Base-by-base conservation (phyloP, 371 early-diverging fungal genomes). In the Rhizopus microsporus region DNA sequence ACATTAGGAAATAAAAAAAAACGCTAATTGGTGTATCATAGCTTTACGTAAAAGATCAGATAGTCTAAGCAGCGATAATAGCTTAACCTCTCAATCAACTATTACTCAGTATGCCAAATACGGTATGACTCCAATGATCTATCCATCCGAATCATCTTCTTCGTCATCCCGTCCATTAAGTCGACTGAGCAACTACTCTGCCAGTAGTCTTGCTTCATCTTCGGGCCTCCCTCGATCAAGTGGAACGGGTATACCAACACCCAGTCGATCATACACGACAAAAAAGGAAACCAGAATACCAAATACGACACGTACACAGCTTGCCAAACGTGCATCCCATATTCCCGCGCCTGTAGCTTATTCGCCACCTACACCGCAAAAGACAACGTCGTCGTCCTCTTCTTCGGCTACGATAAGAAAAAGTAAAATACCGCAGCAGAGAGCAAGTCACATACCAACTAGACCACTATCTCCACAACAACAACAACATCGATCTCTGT, bases 1-100 rank as follows among this genome's bases (percentile, higher is more conserved):
- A n/a, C 6, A 50, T 4, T 12, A 13, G 57, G 33, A 30, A 16
- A 46, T n/a, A 23, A 23, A 46, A 23, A 23, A 23, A 12, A n/a
- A 42, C 15, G 3, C 42, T n/a, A 23, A 46, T 29, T 17, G 29
- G 29, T 17, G 7, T 9, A 46, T 9, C 29, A 1, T 23, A 23
- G 30, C 29, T 29, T 29, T 29, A 29, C 46, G 46, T 12, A 59
- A 46, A 50, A 38, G 67, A 56, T 79, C 79, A 7, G 68, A 64
- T 32, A 79, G 79, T 43, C 42, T 75, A 5, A 79, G 74, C 51
- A 79, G 79, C 50, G 79, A 79, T 44, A 72, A 69, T 43, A 75
- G 74, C 37, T 56, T 71, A 16, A 74, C 65, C 5, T 75, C 79
- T 7, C 74, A 78, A 52, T 74, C 74, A 0, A 75, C 79, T 1